phyloP scores from a whole-genome alignment of 2,329 filamentous ascomycete species.

The Thelonectria olida region DNA sequence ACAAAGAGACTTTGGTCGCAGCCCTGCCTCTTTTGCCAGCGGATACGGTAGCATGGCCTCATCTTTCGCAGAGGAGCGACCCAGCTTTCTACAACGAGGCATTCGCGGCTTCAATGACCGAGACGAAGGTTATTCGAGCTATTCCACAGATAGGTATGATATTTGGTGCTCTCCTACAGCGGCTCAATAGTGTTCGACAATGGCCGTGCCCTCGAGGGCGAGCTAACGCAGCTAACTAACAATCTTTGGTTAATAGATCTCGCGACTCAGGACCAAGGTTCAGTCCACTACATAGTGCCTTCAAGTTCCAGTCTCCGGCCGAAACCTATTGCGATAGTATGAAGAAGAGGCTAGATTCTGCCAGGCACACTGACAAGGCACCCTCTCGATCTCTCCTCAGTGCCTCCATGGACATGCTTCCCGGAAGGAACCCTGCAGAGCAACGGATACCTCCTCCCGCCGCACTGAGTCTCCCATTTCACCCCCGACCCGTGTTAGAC shows the following conservation, averaged over 20 bases:
- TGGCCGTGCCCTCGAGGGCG: background rate
- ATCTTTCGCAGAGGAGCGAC: constrained; percentile 46
- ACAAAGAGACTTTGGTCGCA: constrained; percentile 41
- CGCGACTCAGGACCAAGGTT: constrained; percentile 56
- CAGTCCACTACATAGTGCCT: constrained; percentile 60
- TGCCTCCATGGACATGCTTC: constrained; percentile 51
- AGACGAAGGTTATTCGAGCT: constrained; percentile 57
- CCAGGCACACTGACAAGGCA: constrained; percentile 56
- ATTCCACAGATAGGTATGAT: constrained; percentile 50
- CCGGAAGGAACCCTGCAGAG: constrained; percentile 49
- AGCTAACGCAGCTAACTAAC: constrained; percentile 26
- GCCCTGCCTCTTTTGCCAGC: constrained; percentile 45
- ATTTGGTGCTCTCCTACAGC: background rate
- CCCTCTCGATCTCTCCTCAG: constrained; percentile 56
- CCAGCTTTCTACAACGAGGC: constrained; percentile 46
- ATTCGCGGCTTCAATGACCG: constrained; percentile 39
- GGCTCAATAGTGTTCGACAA: background rate
- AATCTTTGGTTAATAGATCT: constrained; percentile 42
- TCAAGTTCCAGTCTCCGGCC: constrained; percentile 56
- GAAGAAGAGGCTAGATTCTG: constrained; percentile 64
- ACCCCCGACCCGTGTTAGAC: constrained; percentile 52
- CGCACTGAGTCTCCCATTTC: constrained; percentile 50
- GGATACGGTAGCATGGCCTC: constrained; percentile 53
- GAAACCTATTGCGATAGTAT: constrained; percentile 60
- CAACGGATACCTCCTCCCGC: constrained; percentile 53